Conservation (phyloP, 2,329 filamentous ascomycete genomes). For the Curvularia lunata region DNA sequence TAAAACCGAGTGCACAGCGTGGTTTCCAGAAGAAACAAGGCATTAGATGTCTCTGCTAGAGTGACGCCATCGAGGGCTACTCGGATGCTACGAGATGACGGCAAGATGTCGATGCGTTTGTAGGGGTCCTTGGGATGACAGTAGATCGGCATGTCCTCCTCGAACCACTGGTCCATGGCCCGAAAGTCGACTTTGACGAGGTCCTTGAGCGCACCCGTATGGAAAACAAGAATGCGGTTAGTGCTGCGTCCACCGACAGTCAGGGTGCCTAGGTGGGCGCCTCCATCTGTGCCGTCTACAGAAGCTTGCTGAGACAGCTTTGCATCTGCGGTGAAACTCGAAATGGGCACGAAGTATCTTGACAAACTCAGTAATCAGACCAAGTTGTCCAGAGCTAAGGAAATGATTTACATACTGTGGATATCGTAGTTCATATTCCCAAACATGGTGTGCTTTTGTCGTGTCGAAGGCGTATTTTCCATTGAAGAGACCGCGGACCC, state of each 20-base stretch:
- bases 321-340: conserved; percentile 28
- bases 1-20: conserved; percentile 66
- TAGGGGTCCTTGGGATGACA: conserved; percentile 72
- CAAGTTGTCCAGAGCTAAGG: no score
- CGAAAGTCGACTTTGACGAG: conserved; percentile 44
- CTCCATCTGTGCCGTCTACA: conserved; percentile 28
- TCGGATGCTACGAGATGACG: conserved; percentile 60
- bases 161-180: conserved; percentile 57
- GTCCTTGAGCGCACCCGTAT: conserved; percentile 26
- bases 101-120: conserved; percentile 67
- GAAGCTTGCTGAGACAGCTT: conserved; percentile 19
- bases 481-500: conserved; percentile 43
- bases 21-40: conserved; percentile 66
- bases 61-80: conserved; percentile 57
- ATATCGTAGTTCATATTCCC: conserved; percentile 45
- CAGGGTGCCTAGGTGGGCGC: conserved; percentile 31
- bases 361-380: background rate
- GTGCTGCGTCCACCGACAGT: conserved; percentile 27
- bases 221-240: conserved; percentile 38
- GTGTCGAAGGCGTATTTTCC: conserved; percentile 46
- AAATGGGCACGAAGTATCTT: conserved; percentile 41
- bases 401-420: conserved; percentile 33
- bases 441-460: conserved; percentile 42
- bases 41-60: conserved; percentile 53
- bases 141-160: conserved; percentile 65